Evolutionary conservation across 768 basidiomycete species (phyloP), one percentile per base, ranked within the genome.

Genomic region (Multifurca ochricompacta): DNA sequence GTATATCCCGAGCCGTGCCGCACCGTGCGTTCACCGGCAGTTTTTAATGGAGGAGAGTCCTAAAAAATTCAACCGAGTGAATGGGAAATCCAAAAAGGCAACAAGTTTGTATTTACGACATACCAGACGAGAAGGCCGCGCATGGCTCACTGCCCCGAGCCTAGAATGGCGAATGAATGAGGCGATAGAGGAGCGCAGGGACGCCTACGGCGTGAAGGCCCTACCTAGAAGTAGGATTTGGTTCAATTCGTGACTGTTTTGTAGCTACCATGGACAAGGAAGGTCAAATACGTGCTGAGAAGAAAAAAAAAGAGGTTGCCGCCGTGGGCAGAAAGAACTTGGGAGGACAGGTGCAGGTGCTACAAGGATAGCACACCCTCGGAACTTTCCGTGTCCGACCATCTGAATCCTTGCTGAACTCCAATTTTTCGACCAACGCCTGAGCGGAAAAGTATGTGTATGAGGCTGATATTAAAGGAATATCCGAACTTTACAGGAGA

Each of bases 141-240:
- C 45, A 52, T 48, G 50, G 45, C 21, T 52, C 32, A 43, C 45
- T 57, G 40, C 39, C 28, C 45, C 45, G 10, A n/a, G 50, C 56
- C 56, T 57, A 52, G 56, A 52, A 47, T 41, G 32, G 50, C 39
- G 56, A 57, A 36, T 34, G 45, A 51, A 52, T 52, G 34, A 56
- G 37, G 50, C 50, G 44, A 57, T 19, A 18, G 50, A 48, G 50
- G 30, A 52, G 42, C 14, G 34, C 37, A 30, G 45, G 36, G 39
- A 46, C 14, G 54, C 31, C 30, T 28, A 35, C 34, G 23, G 40
- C 18, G 25, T 34, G n/a, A 41, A 46, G 34, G 14, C 39, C 50
- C 51, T 52, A 57, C 56, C 56, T 57, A 32, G 56, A 25, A 37
- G 42, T 19, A 45, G 42, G 31, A 34, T n/a, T 41, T 31, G 44